Base-by-base conservation (phyloP, 2,329 filamentous ascomycete species). In the Seiridium cupressi region DNA sequence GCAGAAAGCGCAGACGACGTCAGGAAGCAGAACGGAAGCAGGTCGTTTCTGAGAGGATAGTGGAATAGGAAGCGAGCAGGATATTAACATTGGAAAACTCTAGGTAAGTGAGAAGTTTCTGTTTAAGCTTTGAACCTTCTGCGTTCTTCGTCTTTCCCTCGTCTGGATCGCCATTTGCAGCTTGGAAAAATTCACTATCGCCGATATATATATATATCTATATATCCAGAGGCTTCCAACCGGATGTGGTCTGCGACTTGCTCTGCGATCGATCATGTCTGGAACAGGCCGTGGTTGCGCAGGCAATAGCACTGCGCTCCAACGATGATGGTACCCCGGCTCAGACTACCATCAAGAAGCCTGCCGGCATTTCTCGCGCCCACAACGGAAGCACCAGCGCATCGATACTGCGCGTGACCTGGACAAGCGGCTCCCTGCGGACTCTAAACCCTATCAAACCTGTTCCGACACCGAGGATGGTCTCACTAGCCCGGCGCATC, bases 1-100 rank as follows among this genome's bases (percentile, higher is more conserved):
- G 55, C 44, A 55, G 36, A 44, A 55, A 26, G 53, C 53, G 53
- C 53, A 44, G 44, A 36, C 44, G 55, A 47, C 42, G 55, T 42
- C 47, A 34, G 44, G 44, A 46, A 57, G 42, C 55, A 32, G 42
- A 57, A 57, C n/a, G 44, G 44, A 47, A 35, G 40, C 31, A 47
- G 55, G 7, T 26, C 40, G 40, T 40, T 26, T 32, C 5, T 31
- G 11, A 13, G 26, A 18, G 32, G 13, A 36, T 11, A 47, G 40
- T 18, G 42, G 26, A 57, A 47, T 31, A 49, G n/a, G 11, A 53
- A 53, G 49, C 49, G 49, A 53, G 32, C 49, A 53, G 49, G 49
- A 53, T 35, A n/a, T 35, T 35, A 32, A 11, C 38, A 13, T 44
- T 55, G 36, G 35, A 55, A 55, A 35, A 31, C 38, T 40, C 35